These are phyloP conservation scores for Claviceps maximensis DNA, from an alignment of 2,329 filamentous ascomycete genomes.

Conservation along the genomic window DNA sequence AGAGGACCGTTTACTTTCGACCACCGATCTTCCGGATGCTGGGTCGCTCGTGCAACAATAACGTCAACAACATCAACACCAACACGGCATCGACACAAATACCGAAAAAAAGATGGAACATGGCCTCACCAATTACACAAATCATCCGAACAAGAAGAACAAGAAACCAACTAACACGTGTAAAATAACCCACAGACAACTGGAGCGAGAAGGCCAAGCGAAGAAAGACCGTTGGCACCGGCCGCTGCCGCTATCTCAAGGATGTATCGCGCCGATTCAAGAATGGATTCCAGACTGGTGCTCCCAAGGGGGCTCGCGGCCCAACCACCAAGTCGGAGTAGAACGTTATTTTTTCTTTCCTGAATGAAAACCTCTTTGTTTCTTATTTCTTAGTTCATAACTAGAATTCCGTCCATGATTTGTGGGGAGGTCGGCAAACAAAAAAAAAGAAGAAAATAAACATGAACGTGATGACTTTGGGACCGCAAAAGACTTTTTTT, in stretches of 20 bases:
- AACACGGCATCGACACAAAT: too few relatives aligned
- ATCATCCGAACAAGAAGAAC: not conserved
- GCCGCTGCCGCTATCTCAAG: constrained; percentile 93
- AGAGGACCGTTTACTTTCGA: not conserved
- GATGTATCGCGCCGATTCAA: constrained; percentile 81
- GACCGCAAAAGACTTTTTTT: not conserved
- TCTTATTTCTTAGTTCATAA: not conserved
- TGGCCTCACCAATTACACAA: not conserved
- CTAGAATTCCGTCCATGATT: constrained; percentile 5
- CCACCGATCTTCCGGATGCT: not conserved
- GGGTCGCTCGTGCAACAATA: not conserved
- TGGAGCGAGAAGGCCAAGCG: constrained; percentile 99
- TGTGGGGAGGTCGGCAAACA: constrained; percentile 1
- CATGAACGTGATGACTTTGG: not conserved
- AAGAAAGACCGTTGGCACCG: constrained; percentile 97
- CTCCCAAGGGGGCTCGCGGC: constrained; percentile 64
- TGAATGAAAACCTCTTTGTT: not conserved
- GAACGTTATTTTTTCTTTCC: not conserved
- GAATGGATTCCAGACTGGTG: constrained; percentile 92
- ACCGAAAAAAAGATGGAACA: not conserved
- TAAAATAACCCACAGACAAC: constrained; percentile 56
- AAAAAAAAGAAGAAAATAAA: constrained; percentile 2
- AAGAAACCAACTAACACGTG: not conserved
- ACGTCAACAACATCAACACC: not conserved
- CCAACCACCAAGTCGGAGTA: constrained; percentile 12